phyloP scores from a whole-genome alignment of 1,139 yeast species.

The Kluyveromyces sp. region DNA sequence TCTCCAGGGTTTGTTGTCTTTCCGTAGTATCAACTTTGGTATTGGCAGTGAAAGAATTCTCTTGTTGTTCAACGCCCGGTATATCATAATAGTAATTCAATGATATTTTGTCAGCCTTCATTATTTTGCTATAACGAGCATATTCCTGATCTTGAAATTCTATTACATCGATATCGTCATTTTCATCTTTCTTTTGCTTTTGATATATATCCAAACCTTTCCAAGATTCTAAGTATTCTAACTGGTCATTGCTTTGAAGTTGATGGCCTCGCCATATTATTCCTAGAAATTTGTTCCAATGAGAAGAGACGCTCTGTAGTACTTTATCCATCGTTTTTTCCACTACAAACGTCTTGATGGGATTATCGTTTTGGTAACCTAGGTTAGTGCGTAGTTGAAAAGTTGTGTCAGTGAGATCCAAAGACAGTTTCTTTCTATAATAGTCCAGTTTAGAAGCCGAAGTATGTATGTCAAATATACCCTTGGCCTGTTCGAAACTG shows the following conservation, averaged over 20 bases:
- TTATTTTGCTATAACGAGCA: slow-evolving; percentile 67
- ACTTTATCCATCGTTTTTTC: slow-evolving; percentile 17
- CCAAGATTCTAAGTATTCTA: slow-evolving; percentile 33
- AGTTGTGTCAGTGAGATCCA: neutral
- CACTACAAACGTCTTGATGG: slow-evolving; percentile 16
- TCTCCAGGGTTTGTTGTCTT: no score
- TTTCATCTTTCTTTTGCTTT: slow-evolving; percentile 19
- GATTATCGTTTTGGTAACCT: slow-evolving; percentile 35
- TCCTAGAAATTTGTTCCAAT: neutral
- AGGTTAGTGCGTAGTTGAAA: slow-evolving; percentile 55
- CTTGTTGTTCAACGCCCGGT: slow-evolving; percentile 42
- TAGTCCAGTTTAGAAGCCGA: slow-evolving; percentile 48
- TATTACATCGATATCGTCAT: slow-evolving; percentile 23
- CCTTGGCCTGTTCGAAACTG: slow-evolving; percentile 51
- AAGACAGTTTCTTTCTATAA: slow-evolving; percentile 46
- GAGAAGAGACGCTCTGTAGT: slow-evolving; percentile 16
- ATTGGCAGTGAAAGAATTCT: neutral
- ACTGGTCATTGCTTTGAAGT: neutral
- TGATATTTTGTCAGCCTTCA: slow-evolving; percentile 54
- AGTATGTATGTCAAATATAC: slow-evolving; percentile 49
- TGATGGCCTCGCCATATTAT: neutral
- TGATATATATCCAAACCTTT: slow-evolving; percentile 37
- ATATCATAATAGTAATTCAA: slow-evolving; percentile 60
- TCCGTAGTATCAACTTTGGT: neutral
- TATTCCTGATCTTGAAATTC: slow-evolving; percentile 51